A percentile compares a stretch with the other conserved stretches of the same genome.
Conservation (phyloP, 1,284 basidiomycete genomes). For the Ceratorhiza oryzae-sativae region DNA sequence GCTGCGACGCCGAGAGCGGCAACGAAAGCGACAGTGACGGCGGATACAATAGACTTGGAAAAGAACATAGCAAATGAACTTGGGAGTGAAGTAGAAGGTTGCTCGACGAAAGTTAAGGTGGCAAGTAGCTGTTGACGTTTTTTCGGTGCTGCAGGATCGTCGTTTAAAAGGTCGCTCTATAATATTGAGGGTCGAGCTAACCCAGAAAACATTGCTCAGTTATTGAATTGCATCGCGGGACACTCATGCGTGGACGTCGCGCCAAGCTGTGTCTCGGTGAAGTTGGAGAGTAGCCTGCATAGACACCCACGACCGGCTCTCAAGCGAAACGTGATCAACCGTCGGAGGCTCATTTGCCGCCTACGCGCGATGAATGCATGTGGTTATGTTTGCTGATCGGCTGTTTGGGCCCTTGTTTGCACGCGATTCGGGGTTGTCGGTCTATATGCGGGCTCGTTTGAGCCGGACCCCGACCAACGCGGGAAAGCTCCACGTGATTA, state of each 20-base stretch:
- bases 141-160: not conserved
- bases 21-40: constrained; percentile 10
- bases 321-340: constrained; percentile 5
- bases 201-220: not conserved
- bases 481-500: not conserved
- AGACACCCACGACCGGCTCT: constrained; percentile 6
- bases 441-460: not conserved
- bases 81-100: not conserved
- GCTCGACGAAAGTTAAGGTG: not conserved
- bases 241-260: not conserved
- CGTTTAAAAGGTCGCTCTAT: not conserved
- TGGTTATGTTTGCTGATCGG: not conserved
- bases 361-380: not conserved
- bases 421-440: not conserved
- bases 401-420: not conserved
- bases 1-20: constrained; percentile 38
- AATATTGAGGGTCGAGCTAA: not conserved
- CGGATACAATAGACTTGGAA: constrained; percentile 1
- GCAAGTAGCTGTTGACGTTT: not conserved
- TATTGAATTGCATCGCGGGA: not conserved
- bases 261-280: not conserved
- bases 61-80: not conserved
- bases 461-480: not conserved
- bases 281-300: not conserved
- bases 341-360: not conserved